Base-by-base conservation (phyloP, 352 stramenopile species). In the Phytophthora hybrid region DNA sequence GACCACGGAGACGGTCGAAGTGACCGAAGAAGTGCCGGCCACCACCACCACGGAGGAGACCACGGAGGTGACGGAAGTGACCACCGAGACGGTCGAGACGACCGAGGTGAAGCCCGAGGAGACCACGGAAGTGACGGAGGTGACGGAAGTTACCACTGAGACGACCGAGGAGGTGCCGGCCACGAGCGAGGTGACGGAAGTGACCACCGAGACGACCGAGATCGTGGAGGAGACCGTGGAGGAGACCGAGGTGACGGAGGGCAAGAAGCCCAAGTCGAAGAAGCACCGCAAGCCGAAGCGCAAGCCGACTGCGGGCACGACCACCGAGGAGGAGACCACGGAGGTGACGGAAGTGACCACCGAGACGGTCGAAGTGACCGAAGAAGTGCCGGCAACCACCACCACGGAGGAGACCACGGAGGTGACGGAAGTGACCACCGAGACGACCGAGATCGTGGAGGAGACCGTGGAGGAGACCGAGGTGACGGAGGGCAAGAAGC, bases 251-350 rank as follows among this genome's bases (percentile, higher is more conserved):
- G 49, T 56, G 49, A 56, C 49, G 49, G n/a, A 56, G 49, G 49
- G 49, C 49, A 56, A 56, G 49, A 56, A 56, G 49, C 49, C 49
- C 49, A 56, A 56, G 49, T 56, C 49, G 49, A 56, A 56, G 49
- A 56, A 56, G 49, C 49, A 56, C 49, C 49, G 49, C 49, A 56
- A 56, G 49, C 49, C 49, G 49, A 56, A 56, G 49, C 49, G 18
- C 19, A 31, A 31, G 49, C 18, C 49, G 49, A 56, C 49, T 31
- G 49, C 9, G 14, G n/a, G 9, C 32, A 54, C 53, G 13, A 31
- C 18, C 21, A 26, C 26, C 26, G 53, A 26, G 53, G 53, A 59
- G 53, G 19, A n/a, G 53, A 44, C 23, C 34, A 55, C 41, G 19
- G n/a, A 29, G n/a, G 23, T 18, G 49, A 56, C 49, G 10, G 49